These are phyloP conservation scores for Phenoliferia sp. DNA, from an alignment of 1,284 basidiomycete genomes.

Conservation along the genomic window DNA sequence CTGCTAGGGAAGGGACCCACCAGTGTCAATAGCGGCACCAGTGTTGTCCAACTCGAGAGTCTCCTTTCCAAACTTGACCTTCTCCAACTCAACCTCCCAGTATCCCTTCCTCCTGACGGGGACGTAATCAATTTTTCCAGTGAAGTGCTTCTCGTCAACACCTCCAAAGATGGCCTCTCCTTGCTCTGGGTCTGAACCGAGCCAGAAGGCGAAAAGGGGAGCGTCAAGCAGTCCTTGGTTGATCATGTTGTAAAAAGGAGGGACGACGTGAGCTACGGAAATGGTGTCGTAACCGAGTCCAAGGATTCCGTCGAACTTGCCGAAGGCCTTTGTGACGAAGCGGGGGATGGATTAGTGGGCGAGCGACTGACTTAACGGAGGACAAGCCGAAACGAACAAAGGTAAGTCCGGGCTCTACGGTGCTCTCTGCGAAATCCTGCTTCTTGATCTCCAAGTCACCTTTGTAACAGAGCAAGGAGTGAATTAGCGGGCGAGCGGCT, in stretches of 20 bases:
- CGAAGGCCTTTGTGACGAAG: background rate
- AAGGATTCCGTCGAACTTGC: slow-evolving; percentile 71
- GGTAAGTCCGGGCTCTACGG: slow-evolving; percentile 91
- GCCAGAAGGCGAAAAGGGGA: slow-evolving; percentile 90
- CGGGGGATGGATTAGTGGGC: background rate
- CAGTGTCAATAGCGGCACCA: slow-evolving; percentile 92
- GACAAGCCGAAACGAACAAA: slow-evolving; percentile 49
- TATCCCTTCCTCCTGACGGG: slow-evolving; percentile 90
- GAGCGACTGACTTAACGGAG: too few species aligned
- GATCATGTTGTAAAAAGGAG: slow-evolving; percentile 95
- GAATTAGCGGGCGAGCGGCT: too few species aligned
- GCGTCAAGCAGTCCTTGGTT: slow-evolving; percentile 74
- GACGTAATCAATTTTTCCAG: slow-evolving; percentile 77
- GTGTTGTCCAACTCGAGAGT: slow-evolving; percentile 77
- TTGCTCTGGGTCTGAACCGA: slow-evolving; percentile 78
- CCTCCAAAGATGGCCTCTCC: slow-evolving; percentile 94
- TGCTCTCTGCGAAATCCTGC: slow-evolving; percentile 94
- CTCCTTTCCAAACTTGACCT: slow-evolving; percentile 55
- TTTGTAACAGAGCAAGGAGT: too few species aligned
- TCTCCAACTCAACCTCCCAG: slow-evolving; percentile 59
- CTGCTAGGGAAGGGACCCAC: slow-evolving; percentile 64
- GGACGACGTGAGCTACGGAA: slow-evolving; percentile 85
- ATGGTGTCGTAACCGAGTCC: slow-evolving; percentile 96
- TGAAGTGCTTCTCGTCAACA: slow-evolving; percentile 72
- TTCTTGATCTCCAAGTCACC: slow-evolving; percentile 70